Evolutionary conservation across 352 stramenopile species (phyloP), one percentile per base, ranked within the genome.

Genomic region (Elongisporangium undulatum): DNA sequence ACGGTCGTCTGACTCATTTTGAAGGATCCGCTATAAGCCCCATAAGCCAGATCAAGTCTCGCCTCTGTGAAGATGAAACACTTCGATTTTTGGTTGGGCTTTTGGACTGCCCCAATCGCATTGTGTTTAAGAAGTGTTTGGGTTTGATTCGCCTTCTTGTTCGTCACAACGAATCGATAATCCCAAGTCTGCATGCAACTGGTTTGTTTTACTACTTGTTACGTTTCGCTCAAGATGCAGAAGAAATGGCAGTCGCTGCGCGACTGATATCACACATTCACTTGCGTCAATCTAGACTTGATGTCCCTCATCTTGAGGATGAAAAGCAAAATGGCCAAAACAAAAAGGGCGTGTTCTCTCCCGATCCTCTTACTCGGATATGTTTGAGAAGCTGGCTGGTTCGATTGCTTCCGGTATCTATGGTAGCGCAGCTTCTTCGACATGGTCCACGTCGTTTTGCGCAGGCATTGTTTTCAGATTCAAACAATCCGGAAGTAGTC

Each of bases 121-220:
- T 90, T 29, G 86, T 93, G 19, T 95, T 93, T 58, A 91, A 90
- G 65, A 92, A 93, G 24, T 89, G 79, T 19, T 71, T 95, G 8
- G 81, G 83, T 1, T 72, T 95, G 59, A 87, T 95, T 73, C 73
- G 82, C 6, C 70, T 93, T 29, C 77, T 95, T 7, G 84, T 95
- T 53, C 79, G 85, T 15, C 85, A 94, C 69, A 94, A 95, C 51
- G 84, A 92, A 57, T 65, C 82, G 24, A 89, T 94, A 53, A 92
- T 95, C 24, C 86, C 84, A 16, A 87, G 79, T 55, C 74, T 95
- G 0, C 85, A 95, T 51, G 81, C 82, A 1, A 94, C 86, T 4
- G 86, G 86, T 5, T 79, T 95, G 5, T 95, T 95, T 66, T 95
- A 95, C 53, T 95, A 94, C 54, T 66, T 95, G 48, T 74, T 95